A percentile compares a stretch with the other conserved stretches of the same genome.
Conservation (phyloP, 73 alveolate species). For the Symbiodinium pilosum region DNA sequence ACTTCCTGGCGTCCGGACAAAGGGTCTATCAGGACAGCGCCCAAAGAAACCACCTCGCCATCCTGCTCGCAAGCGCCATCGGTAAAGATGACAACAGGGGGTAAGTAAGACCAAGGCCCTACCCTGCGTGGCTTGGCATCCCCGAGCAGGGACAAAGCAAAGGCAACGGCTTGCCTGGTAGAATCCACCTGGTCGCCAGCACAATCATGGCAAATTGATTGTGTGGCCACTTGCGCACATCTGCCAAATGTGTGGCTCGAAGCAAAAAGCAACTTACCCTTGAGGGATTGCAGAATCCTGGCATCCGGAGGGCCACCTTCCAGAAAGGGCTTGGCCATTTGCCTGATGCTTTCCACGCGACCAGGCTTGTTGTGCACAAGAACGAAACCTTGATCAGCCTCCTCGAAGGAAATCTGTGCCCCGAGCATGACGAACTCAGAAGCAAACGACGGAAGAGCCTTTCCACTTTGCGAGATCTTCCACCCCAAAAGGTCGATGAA, state of each 20-base stretch:
- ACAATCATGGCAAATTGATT: no score
- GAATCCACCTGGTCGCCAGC: neutral
- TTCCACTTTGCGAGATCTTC: neutral
- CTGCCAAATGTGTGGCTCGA: neutral
- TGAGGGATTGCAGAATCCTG: neutral
- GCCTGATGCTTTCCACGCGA: neutral
- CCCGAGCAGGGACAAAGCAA: neutral
- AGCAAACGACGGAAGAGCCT: neutral
- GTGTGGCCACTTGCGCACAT: neutral
- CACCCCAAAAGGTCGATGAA: neutral
- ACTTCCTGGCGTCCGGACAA: neutral
- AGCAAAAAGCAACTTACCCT: neutral
- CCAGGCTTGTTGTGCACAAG: neutral
- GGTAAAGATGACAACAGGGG: neutral
- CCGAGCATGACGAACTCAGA: conserved; percentile 2
- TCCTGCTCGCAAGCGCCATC: neutral
- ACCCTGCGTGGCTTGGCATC: neutral
- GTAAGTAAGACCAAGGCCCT: neutral
- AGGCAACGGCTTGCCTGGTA: neutral
- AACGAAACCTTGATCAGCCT: neutral
- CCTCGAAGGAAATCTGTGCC: neutral
- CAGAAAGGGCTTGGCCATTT: neutral
- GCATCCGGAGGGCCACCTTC: neutral
- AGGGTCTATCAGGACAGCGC: neutral
- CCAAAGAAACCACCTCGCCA: neutral